Percentiles rank a stretch among this genome's conserved stretches.
Evolutionary conservation across 176 grass and related monocot species (phyloP).

Genomic region (Carex cristatella): DNA sequence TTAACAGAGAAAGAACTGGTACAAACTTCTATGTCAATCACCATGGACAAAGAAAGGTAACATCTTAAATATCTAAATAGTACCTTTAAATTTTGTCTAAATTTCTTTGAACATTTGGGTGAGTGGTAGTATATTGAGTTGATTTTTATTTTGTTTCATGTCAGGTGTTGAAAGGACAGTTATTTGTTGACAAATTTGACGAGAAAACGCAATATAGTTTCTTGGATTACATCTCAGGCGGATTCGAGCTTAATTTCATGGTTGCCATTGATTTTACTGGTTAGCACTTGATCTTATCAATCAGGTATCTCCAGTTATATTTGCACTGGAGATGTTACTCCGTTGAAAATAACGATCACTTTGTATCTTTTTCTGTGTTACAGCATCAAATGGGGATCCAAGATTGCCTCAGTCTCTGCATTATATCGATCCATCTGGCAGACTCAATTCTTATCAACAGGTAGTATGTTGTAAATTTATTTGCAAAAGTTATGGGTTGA

Average conservation of each 20-base stretch:
- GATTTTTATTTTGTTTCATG: neutral
- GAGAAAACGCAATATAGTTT: slow-evolving; percentile 91
- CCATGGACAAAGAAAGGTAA: slow-evolving; percentile 58
- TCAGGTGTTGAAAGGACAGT: slow-evolving; percentile 73
- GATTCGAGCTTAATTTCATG: slow-evolving; percentile 99
- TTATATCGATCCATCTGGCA: slow-evolving; percentile 85
- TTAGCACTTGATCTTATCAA: slow-evolving; percentile 24
- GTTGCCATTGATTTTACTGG: slow-evolving; percentile 95
- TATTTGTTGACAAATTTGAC: slow-evolving; percentile 68
- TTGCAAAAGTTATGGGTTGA: neutral
- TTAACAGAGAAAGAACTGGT: slow-evolving; percentile 52
- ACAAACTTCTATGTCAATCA: slow-evolving; percentile 47
- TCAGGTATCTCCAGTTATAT: neutral
- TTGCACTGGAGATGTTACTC: neutral
- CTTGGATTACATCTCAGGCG: slow-evolving; percentile 92
- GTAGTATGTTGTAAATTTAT: slow-evolving; percentile 18
- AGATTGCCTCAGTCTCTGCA: slow-evolving; percentile 69
- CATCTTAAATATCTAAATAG: neutral
- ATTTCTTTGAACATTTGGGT: neutral
- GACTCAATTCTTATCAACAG: slow-evolving; percentile 91
- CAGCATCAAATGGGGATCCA: slow-evolving; percentile 95
- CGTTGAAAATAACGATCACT: neutral
- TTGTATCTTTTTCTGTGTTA: neutral
- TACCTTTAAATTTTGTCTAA: neutral
- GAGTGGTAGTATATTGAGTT: neutral